phyloP scores from a whole-genome alignment of 1,139 yeast genomes.

The Pichia sp. region DNA sequence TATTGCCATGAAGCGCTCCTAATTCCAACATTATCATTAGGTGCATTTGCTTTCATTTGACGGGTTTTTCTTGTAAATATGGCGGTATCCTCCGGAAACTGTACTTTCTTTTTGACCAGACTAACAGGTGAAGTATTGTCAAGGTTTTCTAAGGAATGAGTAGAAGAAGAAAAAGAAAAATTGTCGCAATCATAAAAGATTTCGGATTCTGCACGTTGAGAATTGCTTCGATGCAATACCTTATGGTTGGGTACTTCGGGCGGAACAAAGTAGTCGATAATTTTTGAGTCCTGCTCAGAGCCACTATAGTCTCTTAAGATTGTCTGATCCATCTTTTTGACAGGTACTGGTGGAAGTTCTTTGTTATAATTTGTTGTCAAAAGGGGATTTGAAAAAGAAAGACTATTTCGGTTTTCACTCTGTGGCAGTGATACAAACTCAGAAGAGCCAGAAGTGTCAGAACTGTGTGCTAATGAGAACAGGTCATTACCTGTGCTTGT shows the following conservation, averaged over 20 bases:
- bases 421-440: constrained; percentile 1
- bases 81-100: constrained; percentile 24
- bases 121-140: neutral
- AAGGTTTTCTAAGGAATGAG: neutral
- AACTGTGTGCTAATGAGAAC: constrained; percentile 10
- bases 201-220: neutral
- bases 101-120: constrained; percentile 4
- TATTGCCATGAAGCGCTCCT: constrained; percentile 21
- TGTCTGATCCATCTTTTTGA: constrained; percentile 21
- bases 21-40: constrained; percentile 1
- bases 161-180: constrained; percentile 9
- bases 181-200: constrained; percentile 10
- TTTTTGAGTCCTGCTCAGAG: neutral
- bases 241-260: constrained; percentile 21
- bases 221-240: neutral
- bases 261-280: constrained; percentile 10
- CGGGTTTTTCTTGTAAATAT: constrained; percentile 22
- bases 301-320: constrained; percentile 22
- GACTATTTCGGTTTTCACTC: neutral
- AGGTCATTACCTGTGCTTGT: constrained; percentile 7
- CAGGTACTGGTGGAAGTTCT: constrained; percentile 24
- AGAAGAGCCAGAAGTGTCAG: constrained; percentile 6
- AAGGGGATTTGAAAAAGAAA: neutral
- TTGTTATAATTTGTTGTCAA: constrained; percentile 11
- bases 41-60: neutral